Conservation (phyloP, 257 asterid species). For the Forsythia suspensa region DNA sequence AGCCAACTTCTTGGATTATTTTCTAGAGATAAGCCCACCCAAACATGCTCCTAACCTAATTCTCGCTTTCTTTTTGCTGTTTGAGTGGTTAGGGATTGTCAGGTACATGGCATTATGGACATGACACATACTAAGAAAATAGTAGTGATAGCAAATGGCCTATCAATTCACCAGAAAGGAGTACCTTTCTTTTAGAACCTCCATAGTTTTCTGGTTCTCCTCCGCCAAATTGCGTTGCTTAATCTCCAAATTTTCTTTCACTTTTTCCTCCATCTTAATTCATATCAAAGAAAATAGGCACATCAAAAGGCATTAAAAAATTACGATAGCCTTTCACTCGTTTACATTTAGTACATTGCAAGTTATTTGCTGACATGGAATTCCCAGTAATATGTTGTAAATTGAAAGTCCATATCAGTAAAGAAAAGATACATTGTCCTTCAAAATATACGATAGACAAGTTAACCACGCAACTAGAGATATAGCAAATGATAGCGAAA, state of each 20-base stretch:
- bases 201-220: slow-evolving; percentile 97
- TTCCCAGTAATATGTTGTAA: not conserved
- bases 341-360: slow-evolving; percentile 8
- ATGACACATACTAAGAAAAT: not conserved
- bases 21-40: not conserved
- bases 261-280: slow-evolving; percentile 94
- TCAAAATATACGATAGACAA: slow-evolving; percentile 2
- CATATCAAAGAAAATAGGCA: slow-evolving; percentile 19
- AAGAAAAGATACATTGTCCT: not conserved
- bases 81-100: not conserved
- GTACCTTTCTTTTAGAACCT: slow-evolving; percentile 92
- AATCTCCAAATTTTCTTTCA: slow-evolving; percentile 94
- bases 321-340: slow-evolving; percentile 7
- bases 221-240: slow-evolving; percentile 98
- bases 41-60: not conserved
- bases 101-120: not conserved
- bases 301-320: slow-evolving; percentile 15
- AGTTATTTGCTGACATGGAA: not conserved
- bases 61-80: not conserved
- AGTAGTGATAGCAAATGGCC: slow-evolving; percentile 14
- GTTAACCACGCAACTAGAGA: slow-evolving; percentile 8
- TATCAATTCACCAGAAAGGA: slow-evolving; percentile 15
- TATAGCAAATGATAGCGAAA: slow-evolving; percentile 12
- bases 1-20: not conserved
- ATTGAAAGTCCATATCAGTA: not conserved